These are phyloP conservation scores for Waltiozyma solani DNA, from an alignment of 1,139 yeast species.

Conservation along the genomic window DNA sequence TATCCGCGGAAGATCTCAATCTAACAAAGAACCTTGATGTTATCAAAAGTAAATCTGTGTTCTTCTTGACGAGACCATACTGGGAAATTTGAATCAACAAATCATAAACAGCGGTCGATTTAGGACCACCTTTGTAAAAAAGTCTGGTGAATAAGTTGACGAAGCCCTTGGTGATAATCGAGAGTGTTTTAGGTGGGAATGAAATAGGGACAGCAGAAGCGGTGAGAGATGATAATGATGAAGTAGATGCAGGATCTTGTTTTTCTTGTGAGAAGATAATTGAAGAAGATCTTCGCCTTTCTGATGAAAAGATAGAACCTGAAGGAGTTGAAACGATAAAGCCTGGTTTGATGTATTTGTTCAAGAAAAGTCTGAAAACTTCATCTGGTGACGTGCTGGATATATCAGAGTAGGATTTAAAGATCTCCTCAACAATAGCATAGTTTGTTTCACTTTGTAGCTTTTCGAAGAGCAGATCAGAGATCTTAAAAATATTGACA, in stretches of 20 bases:
- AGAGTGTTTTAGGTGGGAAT: constrained; percentile 3
- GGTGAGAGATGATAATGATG: too few relatives aligned
- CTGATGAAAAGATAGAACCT: too few relatives aligned
- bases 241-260: not conserved
- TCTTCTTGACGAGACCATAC: constrained; percentile 23
- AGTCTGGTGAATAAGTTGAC: constrained; percentile 19
- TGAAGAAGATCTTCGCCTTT: constrained; percentile 11
- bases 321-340: constrained; percentile 2
- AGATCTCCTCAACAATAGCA: constrained; percentile 26
- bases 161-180: constrained; percentile 12
- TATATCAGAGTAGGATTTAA: constrained; percentile 25
- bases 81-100: constrained; percentile 21
- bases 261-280: too few relatives aligned
- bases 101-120: constrained; percentile 23
- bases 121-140: constrained; percentile 17
- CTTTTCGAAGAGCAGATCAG: constrained; percentile 16
- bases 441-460: constrained; percentile 20
- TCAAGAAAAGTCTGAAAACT: constrained; percentile 21
- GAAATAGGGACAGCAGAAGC: too few relatives aligned
- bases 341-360: constrained; percentile 15
- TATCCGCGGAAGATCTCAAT: constrained; percentile 40
- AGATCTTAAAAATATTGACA: constrained; percentile 16
- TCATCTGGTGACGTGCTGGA: constrained; percentile 19
- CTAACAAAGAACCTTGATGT: constrained; percentile 46
- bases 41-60: constrained; percentile 31